Percentiles rank a stretch among this genome's conserved stretches.
Conservation (phyloP, 2,329 filamentous ascomycete genomes). For the Diplodia seriata region DNA sequence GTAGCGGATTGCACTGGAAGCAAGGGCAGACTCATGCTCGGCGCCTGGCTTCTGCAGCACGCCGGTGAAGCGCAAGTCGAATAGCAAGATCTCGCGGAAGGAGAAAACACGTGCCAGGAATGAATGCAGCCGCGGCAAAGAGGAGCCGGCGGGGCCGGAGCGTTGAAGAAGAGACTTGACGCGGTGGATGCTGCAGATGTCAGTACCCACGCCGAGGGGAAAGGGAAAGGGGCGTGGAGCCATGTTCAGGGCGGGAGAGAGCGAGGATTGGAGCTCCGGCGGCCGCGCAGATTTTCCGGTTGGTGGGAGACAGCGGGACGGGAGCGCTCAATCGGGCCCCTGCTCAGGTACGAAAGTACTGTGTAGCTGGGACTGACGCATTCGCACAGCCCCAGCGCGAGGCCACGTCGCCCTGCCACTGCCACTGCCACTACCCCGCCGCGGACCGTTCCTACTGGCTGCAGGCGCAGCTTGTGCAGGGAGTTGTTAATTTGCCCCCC, state of each 20-base stretch:
- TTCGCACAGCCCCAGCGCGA: background rate
- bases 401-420: background rate
- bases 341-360: too few species aligned
- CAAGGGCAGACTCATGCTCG: background rate
- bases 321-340: background rate
- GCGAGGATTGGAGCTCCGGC: background rate
- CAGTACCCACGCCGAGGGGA: slow-evolving; percentile 75
- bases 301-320: background rate
- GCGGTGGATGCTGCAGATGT: slow-evolving; percentile 75
- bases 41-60: slow-evolving; percentile 9
- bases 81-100: slow-evolving; percentile 25
- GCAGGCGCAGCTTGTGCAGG: too few species aligned
- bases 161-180: slow-evolving; percentile 59
- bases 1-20: slow-evolving; percentile 34
- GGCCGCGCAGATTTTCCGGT: slow-evolving; percentile 11
- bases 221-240: slow-evolving; percentile 65
- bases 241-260: slow-evolving; percentile 42
- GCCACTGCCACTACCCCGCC: slow-evolving; percentile 12
- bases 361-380: background rate
- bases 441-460: background rate
- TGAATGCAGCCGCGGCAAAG: slow-evolving; percentile 9
- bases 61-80: slow-evolving; percentile 1
- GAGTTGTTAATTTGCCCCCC: too few species aligned
- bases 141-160: background rate
- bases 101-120: slow-evolving; percentile 18